Evolutionary conservation across 192 early-diverging fungal genomes (phyloP).

Genomic region (Phlyctochytrium arcticum): DNA sequence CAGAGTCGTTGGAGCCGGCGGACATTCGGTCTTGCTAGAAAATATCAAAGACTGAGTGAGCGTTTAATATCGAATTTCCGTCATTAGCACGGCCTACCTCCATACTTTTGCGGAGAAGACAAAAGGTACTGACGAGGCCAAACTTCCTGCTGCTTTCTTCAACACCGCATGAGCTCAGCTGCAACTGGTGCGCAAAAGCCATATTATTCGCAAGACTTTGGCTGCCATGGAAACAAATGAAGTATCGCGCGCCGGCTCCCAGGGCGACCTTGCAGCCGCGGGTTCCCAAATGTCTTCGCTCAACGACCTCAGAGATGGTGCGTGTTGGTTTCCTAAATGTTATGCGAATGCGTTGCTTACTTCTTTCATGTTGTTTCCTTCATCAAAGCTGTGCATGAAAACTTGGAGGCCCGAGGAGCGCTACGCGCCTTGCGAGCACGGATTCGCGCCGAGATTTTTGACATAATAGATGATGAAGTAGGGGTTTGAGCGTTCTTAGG

Average conservation of each 20-base stretch:
- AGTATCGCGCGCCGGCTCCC: no score
- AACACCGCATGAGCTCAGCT: no score
- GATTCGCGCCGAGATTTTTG: constrained; percentile 42
- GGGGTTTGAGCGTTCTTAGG: neutral
- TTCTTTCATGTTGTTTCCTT: neutral
- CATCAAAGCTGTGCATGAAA: constrained; percentile 27
- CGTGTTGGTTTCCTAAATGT: neutral
- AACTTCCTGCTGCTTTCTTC: no score
- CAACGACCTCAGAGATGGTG: constrained; percentile 28
- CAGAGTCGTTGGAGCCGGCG: constrained; percentile 17
- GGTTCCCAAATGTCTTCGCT: constrained; percentile 18
- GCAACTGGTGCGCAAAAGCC: no score
- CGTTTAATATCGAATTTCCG: no score
- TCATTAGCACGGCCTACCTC: no score
- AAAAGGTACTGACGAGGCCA: no score
- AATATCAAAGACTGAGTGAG: no score
- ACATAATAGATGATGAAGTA: constrained; percentile 30
- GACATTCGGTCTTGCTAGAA: constrained; percentile 18
- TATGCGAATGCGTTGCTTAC: neutral
- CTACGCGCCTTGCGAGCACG: constrained; percentile 31
- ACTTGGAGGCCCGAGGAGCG: constrained; percentile 27
- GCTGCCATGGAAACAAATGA: no score
- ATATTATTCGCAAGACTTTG: no score
- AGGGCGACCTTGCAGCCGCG: neutral
- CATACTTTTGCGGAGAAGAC: no score